Conservation (phyloP, 208 protist genomes). For the Kentomonas sorsogonicus region DNA sequence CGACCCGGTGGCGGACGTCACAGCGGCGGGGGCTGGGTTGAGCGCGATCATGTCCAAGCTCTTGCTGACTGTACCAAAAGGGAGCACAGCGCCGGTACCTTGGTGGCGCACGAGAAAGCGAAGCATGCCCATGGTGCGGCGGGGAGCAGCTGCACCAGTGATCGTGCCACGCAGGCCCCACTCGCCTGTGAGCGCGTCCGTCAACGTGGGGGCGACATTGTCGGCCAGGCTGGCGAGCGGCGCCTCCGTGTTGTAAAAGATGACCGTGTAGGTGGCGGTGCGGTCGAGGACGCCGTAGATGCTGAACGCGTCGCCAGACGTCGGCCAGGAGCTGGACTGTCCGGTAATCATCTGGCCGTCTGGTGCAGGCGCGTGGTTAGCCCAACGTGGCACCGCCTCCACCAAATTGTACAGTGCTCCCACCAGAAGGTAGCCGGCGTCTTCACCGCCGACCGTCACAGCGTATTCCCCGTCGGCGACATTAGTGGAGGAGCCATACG, state of each 20-base stretch:
- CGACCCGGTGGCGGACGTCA: too few species aligned
- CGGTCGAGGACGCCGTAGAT: constrained; percentile 12
- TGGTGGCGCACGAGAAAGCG: constrained; percentile 15
- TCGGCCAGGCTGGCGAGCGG: constrained; percentile 7
- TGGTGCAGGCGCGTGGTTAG: neutral
- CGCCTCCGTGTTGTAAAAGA: constrained; percentile 16
- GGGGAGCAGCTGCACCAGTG: too few species aligned
- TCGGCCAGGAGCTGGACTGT: neutral
- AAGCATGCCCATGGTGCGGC: constrained; percentile 16
- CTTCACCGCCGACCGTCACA: constrained; percentile 7
- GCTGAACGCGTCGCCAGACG: constrained; percentile 10
- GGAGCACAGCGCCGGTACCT: constrained; percentile 7
- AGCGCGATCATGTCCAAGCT: constrained; percentile 4
- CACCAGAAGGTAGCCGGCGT: constrained; percentile 16
- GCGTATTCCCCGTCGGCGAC: constrained; percentile 3
- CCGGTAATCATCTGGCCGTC: constrained; percentile 2
- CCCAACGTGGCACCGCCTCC: neutral
- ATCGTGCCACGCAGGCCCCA: too few species aligned
- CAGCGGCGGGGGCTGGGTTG: too few species aligned
- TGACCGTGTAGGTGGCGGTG: constrained; percentile 5
- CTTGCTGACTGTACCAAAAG: neutral
- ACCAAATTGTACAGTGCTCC: constrained; percentile 8
- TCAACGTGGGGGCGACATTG: constrained; percentile 3
- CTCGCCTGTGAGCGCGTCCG: constrained; percentile 7
- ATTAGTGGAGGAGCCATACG: too few species aligned